A percentile compares a stretch with the other conserved stretches of the same genome.
Evolutionary conservation across 1,284 basidiomycete species (phyloP).

Genomic region (Hypsizygus ulmarius): DNA sequence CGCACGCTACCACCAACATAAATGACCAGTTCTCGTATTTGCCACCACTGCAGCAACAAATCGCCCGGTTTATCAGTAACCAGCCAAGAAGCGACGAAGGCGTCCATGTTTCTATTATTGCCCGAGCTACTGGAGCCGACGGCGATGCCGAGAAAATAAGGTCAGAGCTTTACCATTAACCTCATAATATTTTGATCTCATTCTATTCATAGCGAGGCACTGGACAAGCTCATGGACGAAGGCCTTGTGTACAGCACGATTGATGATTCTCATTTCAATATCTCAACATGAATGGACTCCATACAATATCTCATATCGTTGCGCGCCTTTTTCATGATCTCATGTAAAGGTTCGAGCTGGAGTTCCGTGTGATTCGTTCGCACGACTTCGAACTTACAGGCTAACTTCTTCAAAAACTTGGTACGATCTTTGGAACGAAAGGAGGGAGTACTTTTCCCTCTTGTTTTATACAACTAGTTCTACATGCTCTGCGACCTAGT

Average conservation of each 20-base stretch:
- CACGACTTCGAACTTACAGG: too few relatives aligned
- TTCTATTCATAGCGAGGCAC: slow-evolving; percentile 46
- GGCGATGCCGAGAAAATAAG: slow-evolving; percentile 46
- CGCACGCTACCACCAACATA: slow-evolving; percentile 34
- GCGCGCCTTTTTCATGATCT: too few relatives aligned
- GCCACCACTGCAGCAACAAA: slow-evolving; percentile 59
- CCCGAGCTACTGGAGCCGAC: slow-evolving; percentile 39
- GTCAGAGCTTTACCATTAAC: slow-evolving; percentile 30
- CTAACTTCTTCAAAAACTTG: too few relatives aligned
- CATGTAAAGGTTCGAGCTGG: too few relatives aligned
- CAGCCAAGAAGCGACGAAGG: slow-evolving; percentile 48
- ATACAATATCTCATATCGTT: too few relatives aligned
- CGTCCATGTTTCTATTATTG: slow-evolving; percentile 62
- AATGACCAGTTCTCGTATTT: slow-evolving; percentile 57
- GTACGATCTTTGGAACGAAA: too few relatives aligned
- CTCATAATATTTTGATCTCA: slow-evolving; percentile 8
- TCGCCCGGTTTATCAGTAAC: slow-evolving; percentile 57
- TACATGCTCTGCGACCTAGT: too few relatives aligned
- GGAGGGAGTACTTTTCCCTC: too few relatives aligned
- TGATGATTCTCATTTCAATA: slow-evolving; percentile 60
- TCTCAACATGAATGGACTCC: slow-evolving; percentile 24
- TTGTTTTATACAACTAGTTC: too few relatives aligned
- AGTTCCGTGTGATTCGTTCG: too few relatives aligned
- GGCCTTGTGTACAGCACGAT: slow-evolving; percentile 68
- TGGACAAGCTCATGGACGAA: slow-evolving; percentile 68